Conservation (phyloP, 768 basidiomycete genomes). For the Epithele typhae region DNA sequence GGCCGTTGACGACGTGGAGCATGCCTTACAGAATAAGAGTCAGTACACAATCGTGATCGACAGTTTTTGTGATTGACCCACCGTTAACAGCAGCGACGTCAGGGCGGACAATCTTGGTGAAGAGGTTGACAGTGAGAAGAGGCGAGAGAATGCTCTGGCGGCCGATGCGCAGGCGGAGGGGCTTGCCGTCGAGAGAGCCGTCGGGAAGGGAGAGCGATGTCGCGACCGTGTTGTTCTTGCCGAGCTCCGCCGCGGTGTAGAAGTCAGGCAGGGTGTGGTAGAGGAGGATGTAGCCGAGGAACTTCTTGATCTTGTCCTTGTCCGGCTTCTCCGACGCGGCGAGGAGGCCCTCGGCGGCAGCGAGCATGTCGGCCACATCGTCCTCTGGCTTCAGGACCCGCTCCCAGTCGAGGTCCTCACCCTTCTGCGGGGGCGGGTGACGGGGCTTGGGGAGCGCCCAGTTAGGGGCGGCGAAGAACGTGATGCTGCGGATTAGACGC, state of each 20-base stretch:
- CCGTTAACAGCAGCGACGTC: constrained; percentile 49
- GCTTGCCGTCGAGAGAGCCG: constrained; percentile 39
- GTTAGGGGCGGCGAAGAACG: constrained; percentile 51
- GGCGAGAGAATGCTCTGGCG: constrained; percentile 28
- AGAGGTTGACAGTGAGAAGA: constrained; percentile 39
- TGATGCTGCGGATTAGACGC: constrained; percentile 32
- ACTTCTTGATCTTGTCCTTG: constrained; percentile 45
- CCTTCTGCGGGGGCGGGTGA: constrained; percentile 7
- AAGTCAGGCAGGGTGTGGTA: constrained; percentile 52
- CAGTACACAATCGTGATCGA: background rate
- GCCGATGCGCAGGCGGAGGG: constrained; percentile 41
- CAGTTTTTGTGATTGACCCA: constrained; percentile 17
- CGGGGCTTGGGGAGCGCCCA: constrained; percentile 31
- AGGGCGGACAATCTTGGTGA: constrained; percentile 36
- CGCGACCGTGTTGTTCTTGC: constrained; percentile 50
- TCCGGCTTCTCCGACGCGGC: constrained; percentile 33
- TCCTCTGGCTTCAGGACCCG: constrained; percentile 1
- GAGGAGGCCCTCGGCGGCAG: constrained; percentile 28
- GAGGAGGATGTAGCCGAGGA: constrained; percentile 48
- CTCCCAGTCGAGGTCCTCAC: constrained; percentile 7
- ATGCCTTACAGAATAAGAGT: constrained; percentile 28
- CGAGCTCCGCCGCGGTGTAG: constrained; percentile 35
- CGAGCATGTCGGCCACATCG: constrained; percentile 20
- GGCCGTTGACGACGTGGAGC: constrained; percentile 51
- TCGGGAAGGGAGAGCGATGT: constrained; percentile 40